phyloP scores from a whole-genome alignment of 192 early-diverging fungal genomes.

The Kickxella alabastrina region DNA sequence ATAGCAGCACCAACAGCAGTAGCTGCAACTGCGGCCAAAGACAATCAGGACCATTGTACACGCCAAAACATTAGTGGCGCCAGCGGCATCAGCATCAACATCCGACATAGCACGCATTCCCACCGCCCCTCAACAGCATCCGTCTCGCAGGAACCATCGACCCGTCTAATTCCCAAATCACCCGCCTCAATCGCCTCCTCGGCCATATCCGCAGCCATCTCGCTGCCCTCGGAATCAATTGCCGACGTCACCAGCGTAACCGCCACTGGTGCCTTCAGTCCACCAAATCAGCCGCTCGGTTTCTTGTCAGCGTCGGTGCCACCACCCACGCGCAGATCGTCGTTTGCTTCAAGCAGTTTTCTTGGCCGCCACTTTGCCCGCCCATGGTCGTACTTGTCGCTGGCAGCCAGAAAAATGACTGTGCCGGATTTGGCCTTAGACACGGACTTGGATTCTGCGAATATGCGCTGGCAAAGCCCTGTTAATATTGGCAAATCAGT shows the following conservation, averaged over 20 bases:
- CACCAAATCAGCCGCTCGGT: constrained; percentile 1
- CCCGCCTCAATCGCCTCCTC: neutral
- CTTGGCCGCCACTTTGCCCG: neutral
- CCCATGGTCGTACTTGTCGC: neutral
- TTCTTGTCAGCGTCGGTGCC: neutral
- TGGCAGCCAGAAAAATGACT: neutral
- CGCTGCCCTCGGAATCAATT: neutral
- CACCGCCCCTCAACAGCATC: neutral
- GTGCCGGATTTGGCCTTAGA: neutral
- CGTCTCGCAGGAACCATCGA: no score
- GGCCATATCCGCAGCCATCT: neutral
- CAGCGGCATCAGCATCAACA: no score
- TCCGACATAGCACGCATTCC: no score
- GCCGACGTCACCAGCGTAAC: constrained; percentile 8
- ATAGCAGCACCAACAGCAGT: no score
- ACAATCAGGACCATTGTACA: no score
- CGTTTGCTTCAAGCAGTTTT: neutral
- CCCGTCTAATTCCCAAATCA: neutral
- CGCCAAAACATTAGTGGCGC: no score
- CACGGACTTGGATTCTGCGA: no score
- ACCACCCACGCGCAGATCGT: neutral
- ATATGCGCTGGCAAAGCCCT: no score
- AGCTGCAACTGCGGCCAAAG: no score
- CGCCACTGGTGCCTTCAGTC: constrained; percentile 11
- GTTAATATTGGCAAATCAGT: no score